phyloP scores from a whole-genome alignment of 345 rosid species.

The Eucalyptus pauciflora region DNA sequence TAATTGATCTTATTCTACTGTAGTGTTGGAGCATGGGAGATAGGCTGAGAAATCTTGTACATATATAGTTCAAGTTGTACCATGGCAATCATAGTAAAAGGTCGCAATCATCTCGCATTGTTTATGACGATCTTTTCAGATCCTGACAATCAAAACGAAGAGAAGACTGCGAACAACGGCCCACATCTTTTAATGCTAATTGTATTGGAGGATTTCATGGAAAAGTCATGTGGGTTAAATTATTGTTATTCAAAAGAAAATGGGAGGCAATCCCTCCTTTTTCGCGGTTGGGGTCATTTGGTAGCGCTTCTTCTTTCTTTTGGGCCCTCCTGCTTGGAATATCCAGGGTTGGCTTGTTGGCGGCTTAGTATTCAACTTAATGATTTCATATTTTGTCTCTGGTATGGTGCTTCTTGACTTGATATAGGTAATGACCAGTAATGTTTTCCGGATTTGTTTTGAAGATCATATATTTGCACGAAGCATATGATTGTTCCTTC shows the following conservation, averaged over 20 bases:
- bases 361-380: not conserved
- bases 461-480: not conserved
- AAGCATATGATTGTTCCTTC: not conserved
- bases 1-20: constrained; percentile 9
- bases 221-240: not conserved
- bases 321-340: not conserved
- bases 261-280: not conserved
- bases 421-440: not conserved
- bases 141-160: not conserved
- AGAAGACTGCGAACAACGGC: not conserved
- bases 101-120: not conserved
- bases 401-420: not conserved
- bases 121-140: not conserved
- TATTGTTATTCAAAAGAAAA: not conserved
- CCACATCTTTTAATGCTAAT: not conserved
- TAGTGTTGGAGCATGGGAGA: constrained; percentile 10
- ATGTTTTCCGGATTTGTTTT: not conserved
- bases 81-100: constrained; percentile 9
- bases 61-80: constrained; percentile 43
- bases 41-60: constrained; percentile 30
- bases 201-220: not conserved
- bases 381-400: not conserved
- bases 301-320: not conserved
- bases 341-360: not conserved
- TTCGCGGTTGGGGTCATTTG: not conserved